A percentile compares a stretch with the other conserved stretches of the same genome.
Conservation (phyloP, 148 eudicot species). For the Heliamphora exappendiculata region DNA sequence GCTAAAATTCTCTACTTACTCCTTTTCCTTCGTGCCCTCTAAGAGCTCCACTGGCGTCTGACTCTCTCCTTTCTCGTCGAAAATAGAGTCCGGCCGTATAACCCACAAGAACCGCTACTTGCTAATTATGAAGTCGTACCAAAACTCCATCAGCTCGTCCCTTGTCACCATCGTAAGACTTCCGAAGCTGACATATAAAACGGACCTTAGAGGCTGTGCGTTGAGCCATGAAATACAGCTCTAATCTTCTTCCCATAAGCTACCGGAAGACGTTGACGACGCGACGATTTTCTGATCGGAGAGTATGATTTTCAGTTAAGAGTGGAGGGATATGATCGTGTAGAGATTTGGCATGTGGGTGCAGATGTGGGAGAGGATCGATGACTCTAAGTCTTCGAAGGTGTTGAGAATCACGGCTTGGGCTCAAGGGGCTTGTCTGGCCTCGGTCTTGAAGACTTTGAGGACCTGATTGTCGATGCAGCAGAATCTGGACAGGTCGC, state of each 20-base stretch:
- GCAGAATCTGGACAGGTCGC: slow-evolving; percentile 13
- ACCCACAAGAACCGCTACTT: slow-evolving; percentile 12
- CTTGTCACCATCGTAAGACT: not conserved
- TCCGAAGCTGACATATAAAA: slow-evolving; percentile 8
- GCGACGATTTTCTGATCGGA: not conserved
- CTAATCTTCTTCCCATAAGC: slow-evolving; percentile 13
- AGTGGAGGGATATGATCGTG: slow-evolving; percentile 4
- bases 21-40: slow-evolving; percentile 10
- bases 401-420: slow-evolving; percentile 19
- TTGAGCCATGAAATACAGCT: slow-evolving; percentile 14
- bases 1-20: too few relatives aligned
- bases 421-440: not conserved
- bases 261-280: not conserved
- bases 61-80: not conserved
- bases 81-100: not conserved
- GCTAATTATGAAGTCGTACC: slow-evolving; percentile 15
- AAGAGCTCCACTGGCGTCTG: slow-evolving; percentile 11
- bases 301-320: not conserved
- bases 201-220: not conserved
- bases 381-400: slow-evolving; percentile 13
- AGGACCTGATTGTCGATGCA: not conserved
- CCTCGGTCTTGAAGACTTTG: not conserved
- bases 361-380: slow-evolving; percentile 7
- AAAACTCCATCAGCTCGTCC: slow-evolving; percentile 12
- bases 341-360: slow-evolving; percentile 12